These are phyloP conservation scores for Pichia phayaonensis DNA, from an alignment of 805 yeast species.

Conservation along the genomic window DNA sequence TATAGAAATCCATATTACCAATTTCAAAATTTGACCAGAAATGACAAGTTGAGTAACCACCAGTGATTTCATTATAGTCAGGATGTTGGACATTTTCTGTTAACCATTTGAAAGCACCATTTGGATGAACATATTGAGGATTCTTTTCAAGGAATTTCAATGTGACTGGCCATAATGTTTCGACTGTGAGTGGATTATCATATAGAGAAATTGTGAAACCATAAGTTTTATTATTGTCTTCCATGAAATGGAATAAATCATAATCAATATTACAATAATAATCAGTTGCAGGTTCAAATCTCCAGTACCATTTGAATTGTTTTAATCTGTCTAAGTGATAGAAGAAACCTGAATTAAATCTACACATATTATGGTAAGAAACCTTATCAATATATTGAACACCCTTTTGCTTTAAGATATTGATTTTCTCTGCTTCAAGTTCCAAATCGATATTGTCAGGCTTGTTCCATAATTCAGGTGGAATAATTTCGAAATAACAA, in stretches of 20 bases:
- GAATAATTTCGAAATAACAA: slow-evolving; percentile 46
- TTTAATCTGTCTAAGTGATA: slow-evolving; percentile 54
- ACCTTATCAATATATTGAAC: slow-evolving; percentile 55
- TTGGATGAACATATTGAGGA: slow-evolving; percentile 52
- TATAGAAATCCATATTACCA: slow-evolving; percentile 73
- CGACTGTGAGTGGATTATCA: slow-evolving; percentile 62
- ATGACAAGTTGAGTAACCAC: slow-evolving; percentile 58
- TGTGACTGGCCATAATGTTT: slow-evolving; percentile 65
- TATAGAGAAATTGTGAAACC: slow-evolving; percentile 68
- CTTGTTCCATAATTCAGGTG: slow-evolving; percentile 41
- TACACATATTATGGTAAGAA: slow-evolving; percentile 79
- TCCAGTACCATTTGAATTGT: slow-evolving; percentile 67
- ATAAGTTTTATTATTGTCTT: slow-evolving; percentile 58
- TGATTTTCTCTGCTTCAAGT: slow-evolving; percentile 33
- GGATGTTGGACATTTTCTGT: slow-evolving; percentile 48
- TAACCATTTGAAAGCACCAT: slow-evolving; percentile 53
- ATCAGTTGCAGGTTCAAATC: slow-evolving; percentile 68
- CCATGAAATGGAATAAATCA: slow-evolving; percentile 71
- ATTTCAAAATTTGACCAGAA: slow-evolving; percentile 89
- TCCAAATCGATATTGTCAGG: slow-evolving; percentile 37
- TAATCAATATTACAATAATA: slow-evolving; percentile 65
- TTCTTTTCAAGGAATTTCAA: slow-evolving; percentile 48
- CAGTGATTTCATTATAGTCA: slow-evolving; percentile 30
- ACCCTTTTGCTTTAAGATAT: slow-evolving; percentile 30
- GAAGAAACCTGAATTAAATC: slow-evolving; percentile 66